Percentiles rank a stretch among this genome's conserved stretches.
Conservation (phyloP, 371 early-diverging fungal species). For the Syncephalis fuscata region DNA sequence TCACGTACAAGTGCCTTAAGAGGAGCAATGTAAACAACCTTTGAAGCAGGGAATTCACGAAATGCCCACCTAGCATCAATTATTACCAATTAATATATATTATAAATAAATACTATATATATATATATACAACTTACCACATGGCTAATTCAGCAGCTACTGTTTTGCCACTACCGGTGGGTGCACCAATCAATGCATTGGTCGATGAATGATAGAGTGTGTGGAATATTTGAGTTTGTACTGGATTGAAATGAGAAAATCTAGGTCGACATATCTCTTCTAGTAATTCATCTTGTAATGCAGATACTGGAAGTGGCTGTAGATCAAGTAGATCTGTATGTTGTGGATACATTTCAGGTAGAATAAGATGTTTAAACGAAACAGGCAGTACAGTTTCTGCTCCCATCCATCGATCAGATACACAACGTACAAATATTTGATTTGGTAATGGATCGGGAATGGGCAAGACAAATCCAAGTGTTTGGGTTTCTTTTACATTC, state of each 20-base stretch:
- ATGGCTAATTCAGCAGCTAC: constrained; percentile 92
- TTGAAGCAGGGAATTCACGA: constrained; percentile 61
- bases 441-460: constrained; percentile 72
- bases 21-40: constrained; percentile 98
- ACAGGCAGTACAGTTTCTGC: constrained; percentile 69
- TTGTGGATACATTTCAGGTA: constrained; percentile 64
- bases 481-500: constrained; percentile 25
- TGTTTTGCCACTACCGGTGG: constrained; percentile 98
- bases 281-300: constrained; percentile 56
- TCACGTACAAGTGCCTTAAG: constrained; percentile 98
- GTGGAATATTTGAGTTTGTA: constrained; percentile 97
- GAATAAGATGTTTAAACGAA: constrained; percentile 76
- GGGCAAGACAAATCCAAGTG: constrained; percentile 77
- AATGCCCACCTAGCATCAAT: constrained; percentile 41
- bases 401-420: constrained; percentile 90
- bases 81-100: constrained; percentile 8
- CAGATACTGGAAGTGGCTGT: constrained; percentile 74
- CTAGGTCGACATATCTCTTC: constrained; percentile 62
- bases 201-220: constrained; percentile 73
- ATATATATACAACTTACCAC: constrained; percentile 29
- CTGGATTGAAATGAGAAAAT: constrained; percentile 90
- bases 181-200: constrained; percentile 92
- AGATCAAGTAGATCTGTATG: constrained; percentile 81
- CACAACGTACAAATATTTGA: constrained; percentile 73
- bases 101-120: not conserved